Evolutionary conservation across 2,329 filamentous ascomycete species (phyloP).

Genomic region (Colletotrichum scovillei): DNA sequence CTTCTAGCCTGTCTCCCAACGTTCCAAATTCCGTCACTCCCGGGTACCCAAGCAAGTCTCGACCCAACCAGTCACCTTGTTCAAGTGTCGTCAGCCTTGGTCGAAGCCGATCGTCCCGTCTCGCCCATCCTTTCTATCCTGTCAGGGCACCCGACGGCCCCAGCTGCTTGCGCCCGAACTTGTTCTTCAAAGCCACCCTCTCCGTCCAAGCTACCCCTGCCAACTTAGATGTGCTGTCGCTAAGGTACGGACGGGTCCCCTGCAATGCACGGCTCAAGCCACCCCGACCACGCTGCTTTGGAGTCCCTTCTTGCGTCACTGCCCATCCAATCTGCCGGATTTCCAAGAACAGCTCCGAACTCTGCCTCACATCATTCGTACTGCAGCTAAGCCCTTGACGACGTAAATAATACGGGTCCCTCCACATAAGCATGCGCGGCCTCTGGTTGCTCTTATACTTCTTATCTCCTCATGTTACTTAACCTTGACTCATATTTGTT

Average conservation of each 20-base stretch:
- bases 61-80: not conserved
- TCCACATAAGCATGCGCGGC: conserved; percentile 29
- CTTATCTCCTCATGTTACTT: not conserved
- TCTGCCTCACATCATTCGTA: conserved; percentile 22
- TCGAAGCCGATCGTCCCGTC: conserved; percentile 33
- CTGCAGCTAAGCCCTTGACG: conserved; percentile 35
- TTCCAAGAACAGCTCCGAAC: conserved; percentile 34
- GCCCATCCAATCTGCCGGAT: conserved; percentile 23
- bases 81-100: not conserved
- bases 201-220: conserved; percentile 27
- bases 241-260: conserved; percentile 24
- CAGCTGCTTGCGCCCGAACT: not conserved
- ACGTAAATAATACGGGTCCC: conserved; percentile 37
- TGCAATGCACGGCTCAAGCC: conserved; percentile 28
- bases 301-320: conserved; percentile 35
- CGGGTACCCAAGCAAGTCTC: conserved; percentile 1
- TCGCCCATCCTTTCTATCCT: conserved; percentile 3
- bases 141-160: conserved; percentile 1
- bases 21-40: conserved; percentile 30
- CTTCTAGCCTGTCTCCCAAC: not conserved
- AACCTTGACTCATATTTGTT: not conserved
- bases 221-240: conserved; percentile 8
- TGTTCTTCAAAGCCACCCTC: not conserved
- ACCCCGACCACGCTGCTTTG: conserved; percentile 14
- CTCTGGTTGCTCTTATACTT: conserved; percentile 5